Evolutionary conservation across 306 rosid genomes (phyloP), one percentile per base, ranked within the genome.

Genomic region (Cercis canadensis): DNA sequence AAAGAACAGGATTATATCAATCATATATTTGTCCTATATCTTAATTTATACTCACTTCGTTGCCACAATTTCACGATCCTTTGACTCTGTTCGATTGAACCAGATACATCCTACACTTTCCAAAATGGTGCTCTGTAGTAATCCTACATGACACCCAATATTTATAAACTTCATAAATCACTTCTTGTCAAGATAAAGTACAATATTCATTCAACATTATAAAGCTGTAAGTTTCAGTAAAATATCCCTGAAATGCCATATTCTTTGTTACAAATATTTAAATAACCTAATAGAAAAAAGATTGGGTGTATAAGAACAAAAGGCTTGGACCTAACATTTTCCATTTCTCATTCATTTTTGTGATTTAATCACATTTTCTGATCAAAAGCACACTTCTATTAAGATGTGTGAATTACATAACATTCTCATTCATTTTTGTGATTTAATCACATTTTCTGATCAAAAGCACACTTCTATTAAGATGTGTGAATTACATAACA

Each of bases 41-140:
- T 60, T 70, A 24, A 56, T 40, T 80, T 24, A 11, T 18, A 81
- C 94, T 74, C 84, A 90, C 95, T 90, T 90, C 87, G 60, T 90
- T 51, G 92, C 75, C 34, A 90, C 96, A 79, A 85, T 71, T 83
- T 86, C 97, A 29, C 96, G 89, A 81, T 90, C 97, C 85, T 86
- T 86, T 55, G 89, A 67, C 78, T 90, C 96, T 10, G 90, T 31
- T 24, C 96, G 96, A 62, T 90, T 86, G 82, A 90, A 88, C 97
- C 87, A 83, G 73, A 90, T 90, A 68, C 96, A 88, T 50, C 97
- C 97, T n/a, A 88, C 83, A 41, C 96, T 88, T 85, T 90, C 97
- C 86, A 90, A 81, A 77, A 86, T 88, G 65, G 96, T 88, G 81
- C 88, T 90, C 84, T 90, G 97, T 88, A 90, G 73, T 66, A 90